Evolutionary conservation across 2,329 filamentous ascomycete genomes (phyloP).

Genomic region (Pezicula radicicola): DNA sequence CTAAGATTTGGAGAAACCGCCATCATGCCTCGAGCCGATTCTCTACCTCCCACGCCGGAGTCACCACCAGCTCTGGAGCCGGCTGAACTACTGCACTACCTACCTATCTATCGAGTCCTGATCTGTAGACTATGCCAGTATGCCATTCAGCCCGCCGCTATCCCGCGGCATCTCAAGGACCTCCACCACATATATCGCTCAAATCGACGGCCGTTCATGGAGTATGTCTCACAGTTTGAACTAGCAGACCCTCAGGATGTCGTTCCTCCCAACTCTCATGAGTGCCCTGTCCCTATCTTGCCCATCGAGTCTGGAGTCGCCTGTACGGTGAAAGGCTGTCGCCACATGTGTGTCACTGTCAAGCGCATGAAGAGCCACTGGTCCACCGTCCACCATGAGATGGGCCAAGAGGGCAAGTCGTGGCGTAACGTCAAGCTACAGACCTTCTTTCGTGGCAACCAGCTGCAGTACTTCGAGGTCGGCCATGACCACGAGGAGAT

Average conservation of each 20-base stretch:
- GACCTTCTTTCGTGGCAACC: constrained; percentile 27
- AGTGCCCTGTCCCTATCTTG: constrained; percentile 26
- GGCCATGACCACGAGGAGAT: too few species aligned
- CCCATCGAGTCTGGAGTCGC: constrained; percentile 22
- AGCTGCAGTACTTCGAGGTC: constrained; percentile 21
- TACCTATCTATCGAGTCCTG: constrained; percentile 16
- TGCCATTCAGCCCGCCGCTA: constrained; percentile 19
- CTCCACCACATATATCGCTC: constrained; percentile 18
- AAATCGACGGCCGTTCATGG: constrained; percentile 13
- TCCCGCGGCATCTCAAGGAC: constrained; percentile 22
- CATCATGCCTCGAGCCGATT: too few species aligned
- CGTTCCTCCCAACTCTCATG: constrained; percentile 7
- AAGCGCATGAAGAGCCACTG: constrained; percentile 33
- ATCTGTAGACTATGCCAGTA: constrained; percentile 21
- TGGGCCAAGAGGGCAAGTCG: constrained; percentile 10
- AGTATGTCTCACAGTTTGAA: constrained; percentile 15
- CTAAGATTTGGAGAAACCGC: too few species aligned
- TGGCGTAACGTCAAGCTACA: constrained; percentile 20
- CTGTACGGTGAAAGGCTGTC: constrained; percentile 21
- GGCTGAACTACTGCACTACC: constrained; percentile 17
- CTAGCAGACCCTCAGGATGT: constrained; percentile 21
- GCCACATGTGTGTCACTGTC: constrained; percentile 25
- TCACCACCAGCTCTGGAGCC: too few species aligned
- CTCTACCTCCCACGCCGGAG: too few species aligned
- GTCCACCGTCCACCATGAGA: constrained; percentile 17